Evolutionary conservation across 106 monocot genomes (phyloP).

Genomic region (Vanilla planifolia): DNA sequence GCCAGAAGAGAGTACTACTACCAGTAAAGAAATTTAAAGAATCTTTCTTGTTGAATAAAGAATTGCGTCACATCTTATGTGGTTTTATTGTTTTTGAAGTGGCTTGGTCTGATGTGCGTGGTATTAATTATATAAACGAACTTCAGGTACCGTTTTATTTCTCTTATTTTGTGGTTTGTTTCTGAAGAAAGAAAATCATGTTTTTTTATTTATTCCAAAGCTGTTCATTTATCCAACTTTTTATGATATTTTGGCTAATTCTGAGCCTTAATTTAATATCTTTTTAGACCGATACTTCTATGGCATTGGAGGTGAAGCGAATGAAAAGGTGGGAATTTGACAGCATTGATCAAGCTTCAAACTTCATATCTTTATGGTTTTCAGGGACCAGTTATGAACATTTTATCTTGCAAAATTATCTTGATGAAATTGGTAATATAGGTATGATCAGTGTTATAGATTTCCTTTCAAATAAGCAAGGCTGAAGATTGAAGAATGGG

Average conservation of each 20-base stretch:
- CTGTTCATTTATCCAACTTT: not conserved
- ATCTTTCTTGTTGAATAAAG: slow-evolving; percentile 61
- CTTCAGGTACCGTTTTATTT: slow-evolving; percentile 57
- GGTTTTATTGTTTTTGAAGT: slow-evolving; percentile 97
- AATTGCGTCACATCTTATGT: slow-evolving; percentile 72
- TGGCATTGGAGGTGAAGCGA: slow-evolving; percentile 80
- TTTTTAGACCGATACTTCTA: slow-evolving; percentile 88
- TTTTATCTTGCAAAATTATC: slow-evolving; percentile 46
- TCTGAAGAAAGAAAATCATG: not conserved
- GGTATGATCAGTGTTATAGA: slow-evolving; percentile 19
- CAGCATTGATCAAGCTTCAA: slow-evolving; percentile 74
- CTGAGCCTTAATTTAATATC: too few species aligned
- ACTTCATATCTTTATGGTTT: slow-evolving; percentile 52
- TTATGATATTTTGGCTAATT: too few species aligned
- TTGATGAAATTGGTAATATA: slow-evolving; percentile 41
- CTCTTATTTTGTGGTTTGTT: not conserved
- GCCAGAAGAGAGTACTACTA: slow-evolving; percentile 43
- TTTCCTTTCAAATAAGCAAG: not conserved
- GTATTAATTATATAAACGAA: slow-evolving; percentile 94
- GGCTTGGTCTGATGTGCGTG: slow-evolving; percentile 81
- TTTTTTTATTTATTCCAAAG: not conserved
- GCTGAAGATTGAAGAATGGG: too few species aligned
- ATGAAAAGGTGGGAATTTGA: slow-evolving; percentile 99
- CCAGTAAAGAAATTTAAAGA: slow-evolving; percentile 81
- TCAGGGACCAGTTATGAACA: slow-evolving; percentile 52